These are phyloP conservation scores for Alternaria viburni DNA, from an alignment of 2,329 filamentous ascomycete species.

Conservation along the genomic window DNA sequence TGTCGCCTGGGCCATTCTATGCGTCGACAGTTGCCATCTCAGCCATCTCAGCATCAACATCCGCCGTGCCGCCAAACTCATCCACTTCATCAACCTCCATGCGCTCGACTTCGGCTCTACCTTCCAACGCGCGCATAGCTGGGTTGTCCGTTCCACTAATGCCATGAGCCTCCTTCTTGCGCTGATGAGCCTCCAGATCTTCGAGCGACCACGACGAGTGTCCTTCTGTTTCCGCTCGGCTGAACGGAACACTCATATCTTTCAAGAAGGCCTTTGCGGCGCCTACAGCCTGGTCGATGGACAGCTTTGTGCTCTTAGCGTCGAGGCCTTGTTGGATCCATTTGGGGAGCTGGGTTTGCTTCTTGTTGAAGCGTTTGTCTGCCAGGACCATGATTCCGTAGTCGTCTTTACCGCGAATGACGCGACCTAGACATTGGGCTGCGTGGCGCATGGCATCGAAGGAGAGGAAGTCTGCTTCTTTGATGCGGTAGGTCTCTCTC, in stretches of 20 bases:
- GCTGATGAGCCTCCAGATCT: conserved; percentile 79
- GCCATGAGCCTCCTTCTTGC: conserved; percentile 72
- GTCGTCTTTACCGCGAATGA: conserved; percentile 94
- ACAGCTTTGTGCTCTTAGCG: conserved; percentile 86
- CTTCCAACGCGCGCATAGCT: conserved; percentile 46
- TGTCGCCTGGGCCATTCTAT: not conserved
- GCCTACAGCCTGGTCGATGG: conserved; percentile 92
- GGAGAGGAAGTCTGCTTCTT: conserved; percentile 95
- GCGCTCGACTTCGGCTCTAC: conserved; percentile 32
- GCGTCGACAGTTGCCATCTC: conserved; percentile 27
- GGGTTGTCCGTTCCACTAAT: conserved; percentile 66
- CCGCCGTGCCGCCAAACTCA: conserved; percentile 42
- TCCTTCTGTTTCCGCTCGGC: conserved; percentile 81
- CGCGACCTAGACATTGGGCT: conserved; percentile 92
- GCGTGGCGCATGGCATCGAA: conserved; percentile 99
- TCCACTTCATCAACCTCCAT: conserved; percentile 31
- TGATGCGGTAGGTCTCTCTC: conserved; percentile 95
- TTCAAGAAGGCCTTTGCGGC: conserved; percentile 87
- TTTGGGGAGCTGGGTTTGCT: conserved; percentile 86
- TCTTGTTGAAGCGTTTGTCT: conserved; percentile 91
- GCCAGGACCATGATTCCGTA: conserved; percentile 99
- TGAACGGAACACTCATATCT: conserved; percentile 91
- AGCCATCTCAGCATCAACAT: conserved; percentile 47
- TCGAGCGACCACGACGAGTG: conserved; percentile 89
- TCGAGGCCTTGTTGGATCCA: conserved; percentile 93